phyloP scores from a whole-genome alignment of 2,329 filamentous ascomycete species.

The Macrophomina tecta region DNA sequence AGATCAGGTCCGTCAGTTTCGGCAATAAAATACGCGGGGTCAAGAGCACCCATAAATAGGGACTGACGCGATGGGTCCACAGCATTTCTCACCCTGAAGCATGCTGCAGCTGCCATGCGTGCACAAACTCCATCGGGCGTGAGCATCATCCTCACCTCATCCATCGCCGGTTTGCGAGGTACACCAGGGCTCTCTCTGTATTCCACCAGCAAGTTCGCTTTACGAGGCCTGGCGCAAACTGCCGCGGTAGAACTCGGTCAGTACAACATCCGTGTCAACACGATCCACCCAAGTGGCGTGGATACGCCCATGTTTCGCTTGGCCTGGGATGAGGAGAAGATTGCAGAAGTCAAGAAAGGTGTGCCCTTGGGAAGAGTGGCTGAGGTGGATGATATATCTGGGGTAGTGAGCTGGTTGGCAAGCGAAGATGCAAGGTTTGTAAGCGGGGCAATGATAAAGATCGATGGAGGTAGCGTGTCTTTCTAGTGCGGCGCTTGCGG shows the following conservation, averaged over 20 bases:
- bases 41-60: no score
- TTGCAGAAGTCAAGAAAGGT: conserved; percentile 41
- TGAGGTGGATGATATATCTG: conserved; percentile 46
- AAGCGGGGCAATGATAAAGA: conserved; percentile 44
- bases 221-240: conserved; percentile 47
- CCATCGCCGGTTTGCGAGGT: conserved; percentile 47
- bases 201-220: conserved; percentile 46
- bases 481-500: neutral
- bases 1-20: conserved; percentile 41
- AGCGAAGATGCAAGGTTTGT: conserved; percentile 49
- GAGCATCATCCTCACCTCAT: conserved; percentile 49
- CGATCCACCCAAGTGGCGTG: conserved; percentile 48
- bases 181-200: conserved; percentile 46
- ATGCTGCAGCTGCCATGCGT: conserved; percentile 43
- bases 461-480: conserved; percentile 37
- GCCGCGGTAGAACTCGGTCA: conserved; percentile 47
- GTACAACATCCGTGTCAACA: conserved; percentile 48
- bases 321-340: conserved; percentile 43
- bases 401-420: conserved; percentile 46
- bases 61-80: neutral
- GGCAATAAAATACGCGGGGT: neutral
- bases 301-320: conserved; percentile 44
- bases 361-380: conserved; percentile 47
- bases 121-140: conserved; percentile 38
- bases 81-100: conserved; percentile 48